Base-by-base conservation (phyloP, 176 grass and related monocot species). In the Alloteropsis semialata region DNA sequence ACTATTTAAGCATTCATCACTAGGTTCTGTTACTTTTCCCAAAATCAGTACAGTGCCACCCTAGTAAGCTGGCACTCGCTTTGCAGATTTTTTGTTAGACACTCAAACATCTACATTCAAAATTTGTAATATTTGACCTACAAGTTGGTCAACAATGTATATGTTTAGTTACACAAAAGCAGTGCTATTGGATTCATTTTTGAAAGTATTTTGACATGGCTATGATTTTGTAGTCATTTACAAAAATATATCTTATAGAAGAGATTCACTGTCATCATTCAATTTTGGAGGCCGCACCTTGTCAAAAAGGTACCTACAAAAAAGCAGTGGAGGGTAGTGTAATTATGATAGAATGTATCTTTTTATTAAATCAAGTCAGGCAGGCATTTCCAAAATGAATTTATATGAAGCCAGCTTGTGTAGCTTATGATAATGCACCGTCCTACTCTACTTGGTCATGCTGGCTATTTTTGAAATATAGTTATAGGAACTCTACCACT, bases 381-480 rank as follows among this genome's bases (percentile, higher is more conserved):
- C 16, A 64, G 30, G 15, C 28, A 65, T 37, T 22, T 25, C 22
- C 71, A 45, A 62, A 71, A 77, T 66, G 78, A 19, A 58, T 72
- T 30, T 12, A 66, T 53, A 58, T 55, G n/a, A 72, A 53, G 77
- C 24, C 69, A 64, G 3, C 59, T 44, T 18, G 18, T 82, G 6
- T 51, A 53, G 65, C n/a, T 69, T 46, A 63, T 44, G 15, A 61
- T 49, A 74, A 5, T 57, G 24, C 48, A 48, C 76, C 32, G 17
- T 22, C 76, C 42, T 76, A 41, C 62, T 65, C 46, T 36, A 54
- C 37, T 66, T 59, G 17, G 81, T 75, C 7, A 21, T 62, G 44
- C n/a, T 76, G 53, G 0, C 12, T 75, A 19, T 75, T 39, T 65
- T 84, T 62, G 2, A 85, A 43, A 64, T 64, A 12, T 85, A 29